Evolutionary conservation across 2,329 filamentous ascomycete genomes (phyloP).

Genomic region (Ophiostoma sp.): DNA sequence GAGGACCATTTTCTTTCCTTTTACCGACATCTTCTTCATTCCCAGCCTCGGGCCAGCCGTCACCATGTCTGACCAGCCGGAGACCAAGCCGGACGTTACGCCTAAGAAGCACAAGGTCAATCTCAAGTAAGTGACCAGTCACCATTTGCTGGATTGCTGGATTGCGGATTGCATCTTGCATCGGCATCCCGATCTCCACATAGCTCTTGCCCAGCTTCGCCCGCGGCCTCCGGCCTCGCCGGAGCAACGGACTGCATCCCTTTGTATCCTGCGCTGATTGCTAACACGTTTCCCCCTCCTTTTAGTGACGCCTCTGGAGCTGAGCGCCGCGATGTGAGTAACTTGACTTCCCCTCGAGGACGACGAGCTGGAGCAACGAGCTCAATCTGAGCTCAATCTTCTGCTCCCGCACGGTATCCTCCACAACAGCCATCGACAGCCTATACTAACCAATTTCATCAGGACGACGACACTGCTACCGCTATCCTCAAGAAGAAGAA

Average conservation of each 20-base stretch:
- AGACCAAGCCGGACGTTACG: conserved; percentile 42
- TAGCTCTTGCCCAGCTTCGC: neutral
- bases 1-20: neutral
- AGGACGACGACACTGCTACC: conserved; percentile 90
- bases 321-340: conserved; percentile 76
- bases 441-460: conserved; percentile 23
- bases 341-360: neutral
- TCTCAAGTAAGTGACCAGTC: conserved; percentile 62
- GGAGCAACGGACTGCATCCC: neutral
- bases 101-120: conserved; percentile 69
- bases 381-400: neutral
- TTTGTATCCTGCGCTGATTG: conserved; percentile 26
- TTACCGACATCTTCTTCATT: neutral
- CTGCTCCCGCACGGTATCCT: neutral
- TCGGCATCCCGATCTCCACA: neutral
- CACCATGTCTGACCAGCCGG: conserved; percentile 63
- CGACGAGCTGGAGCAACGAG: neutral
- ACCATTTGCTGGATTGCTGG: neutral
- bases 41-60: neutral
- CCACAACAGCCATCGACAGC: neutral
- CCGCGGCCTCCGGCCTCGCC: neutral
- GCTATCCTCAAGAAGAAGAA: conserved; percentile 99
- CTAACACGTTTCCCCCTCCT: conserved; percentile 40
- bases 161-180: neutral
- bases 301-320: conserved; percentile 83